A percentile compares a stretch with the other conserved stretches of the same genome.
phyloP scores from a whole-genome alignment of 2,329 filamentous ascomycete genomes.

The Fusarium napiforme region DNA sequence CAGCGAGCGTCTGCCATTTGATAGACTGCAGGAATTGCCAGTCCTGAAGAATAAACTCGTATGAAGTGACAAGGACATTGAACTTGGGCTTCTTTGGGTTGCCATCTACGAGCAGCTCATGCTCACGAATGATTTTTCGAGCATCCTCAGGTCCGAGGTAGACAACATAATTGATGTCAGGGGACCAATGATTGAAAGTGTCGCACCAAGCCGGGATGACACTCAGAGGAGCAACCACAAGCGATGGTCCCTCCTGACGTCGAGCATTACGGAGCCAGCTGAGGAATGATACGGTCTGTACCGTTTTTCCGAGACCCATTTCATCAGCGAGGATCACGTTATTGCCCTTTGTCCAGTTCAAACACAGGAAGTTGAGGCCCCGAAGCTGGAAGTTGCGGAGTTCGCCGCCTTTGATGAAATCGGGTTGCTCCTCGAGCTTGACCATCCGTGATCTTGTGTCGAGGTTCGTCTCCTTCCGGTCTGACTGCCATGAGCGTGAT shows the following conservation, averaged over 20 bases:
- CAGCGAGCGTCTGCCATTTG: conserved; percentile 97
- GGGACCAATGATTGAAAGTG: conserved; percentile 96
- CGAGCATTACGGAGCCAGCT: conserved; percentile 95
- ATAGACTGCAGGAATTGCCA: conserved; percentile 85
- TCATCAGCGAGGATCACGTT: conserved; percentile 98
- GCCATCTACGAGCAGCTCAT: conserved; percentile 87
- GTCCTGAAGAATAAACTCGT: conserved; percentile 93
- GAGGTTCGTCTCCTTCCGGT: conserved; percentile 79
- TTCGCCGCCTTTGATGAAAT: conserved; percentile 85
- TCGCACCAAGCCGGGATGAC: conserved; percentile 99
- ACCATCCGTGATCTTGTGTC: conserved; percentile 79
- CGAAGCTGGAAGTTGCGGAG: conserved; percentile 93
- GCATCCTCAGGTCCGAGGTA: conserved; percentile 92
- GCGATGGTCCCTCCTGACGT: conserved; percentile 90
- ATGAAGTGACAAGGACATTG: conserved; percentile 96
- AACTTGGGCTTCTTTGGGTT: conserved; percentile 93
- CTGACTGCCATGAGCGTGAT: conserved; percentile 82
- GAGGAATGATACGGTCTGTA: conserved; percentile 96
- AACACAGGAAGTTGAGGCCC: conserved; percentile 92
- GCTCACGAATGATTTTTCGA: conserved; percentile 86
- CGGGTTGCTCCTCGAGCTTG: conserved; percentile 82
- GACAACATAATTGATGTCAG: conserved; percentile 95
- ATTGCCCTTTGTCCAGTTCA: conserved; percentile 93
- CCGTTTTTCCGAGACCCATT: conserved; percentile 98
- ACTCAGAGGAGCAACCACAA: conserved; percentile 96